Evolutionary conservation across 148 eudicot species (phyloP).

Genomic region (Rhododendron griersonianum): DNA sequence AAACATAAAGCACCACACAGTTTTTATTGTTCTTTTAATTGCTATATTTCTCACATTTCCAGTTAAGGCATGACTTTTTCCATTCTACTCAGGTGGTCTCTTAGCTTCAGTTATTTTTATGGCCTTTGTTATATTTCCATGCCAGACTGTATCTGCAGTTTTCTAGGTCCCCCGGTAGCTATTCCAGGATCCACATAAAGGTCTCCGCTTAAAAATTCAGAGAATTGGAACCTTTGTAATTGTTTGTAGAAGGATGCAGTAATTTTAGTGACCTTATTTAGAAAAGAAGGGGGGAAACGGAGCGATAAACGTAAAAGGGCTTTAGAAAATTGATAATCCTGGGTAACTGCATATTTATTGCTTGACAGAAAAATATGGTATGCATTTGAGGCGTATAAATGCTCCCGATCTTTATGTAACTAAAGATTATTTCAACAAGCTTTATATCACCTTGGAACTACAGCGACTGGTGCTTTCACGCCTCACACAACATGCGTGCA

Average conservation of each 20-base stretch:
- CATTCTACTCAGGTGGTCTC: background rate
- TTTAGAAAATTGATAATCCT: background rate
- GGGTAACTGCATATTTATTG: background rate
- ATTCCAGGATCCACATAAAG: background rate
- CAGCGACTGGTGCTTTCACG: background rate
- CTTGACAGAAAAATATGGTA: background rate
- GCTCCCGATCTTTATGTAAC: background rate
- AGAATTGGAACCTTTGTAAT: background rate
- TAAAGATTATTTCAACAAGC: background rate
- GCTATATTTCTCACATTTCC: background rate
- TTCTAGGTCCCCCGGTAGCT: background rate
- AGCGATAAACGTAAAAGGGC: too few relatives aligned
- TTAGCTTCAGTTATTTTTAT: background rate
- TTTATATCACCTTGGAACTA: background rate
- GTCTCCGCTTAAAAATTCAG: background rate
- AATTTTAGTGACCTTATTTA: background rate
- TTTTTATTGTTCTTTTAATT: background rate
- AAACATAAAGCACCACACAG: background rate
- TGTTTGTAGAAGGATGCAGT: background rate
- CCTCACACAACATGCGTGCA: background rate
- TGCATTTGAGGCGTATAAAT: background rate
- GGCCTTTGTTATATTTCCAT: background rate
- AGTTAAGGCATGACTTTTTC: background rate
- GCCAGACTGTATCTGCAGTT: background rate
- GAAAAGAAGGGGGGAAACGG: background rate